phyloP scores from a whole-genome alignment of 495 filamentous ascomycete species.

The Trichodelitschia bisporula region DNA sequence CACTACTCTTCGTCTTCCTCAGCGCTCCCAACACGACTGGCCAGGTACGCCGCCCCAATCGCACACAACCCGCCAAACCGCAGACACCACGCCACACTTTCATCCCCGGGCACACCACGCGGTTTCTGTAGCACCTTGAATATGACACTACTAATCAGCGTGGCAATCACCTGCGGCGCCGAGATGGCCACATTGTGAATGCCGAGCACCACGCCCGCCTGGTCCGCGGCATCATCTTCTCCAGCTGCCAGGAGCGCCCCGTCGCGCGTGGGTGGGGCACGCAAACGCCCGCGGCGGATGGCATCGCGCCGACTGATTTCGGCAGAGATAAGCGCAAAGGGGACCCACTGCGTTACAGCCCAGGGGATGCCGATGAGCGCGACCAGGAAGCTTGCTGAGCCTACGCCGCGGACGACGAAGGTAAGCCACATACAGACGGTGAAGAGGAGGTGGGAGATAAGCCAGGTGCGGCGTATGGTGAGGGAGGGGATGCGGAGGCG shows the following conservation, averaged over 20 bases:
- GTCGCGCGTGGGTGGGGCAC: conserved; percentile 11
- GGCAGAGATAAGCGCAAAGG: conserved; percentile 73
- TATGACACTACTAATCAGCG: conserved; percentile 52
- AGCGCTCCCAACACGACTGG: conserved; percentile 13
- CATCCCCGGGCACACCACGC: conserved; percentile 54
- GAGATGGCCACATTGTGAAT: conserved; percentile 84
- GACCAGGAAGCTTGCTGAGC: conserved; percentile 45
- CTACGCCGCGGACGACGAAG: conserved; percentile 41
- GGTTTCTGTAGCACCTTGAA: conserved; percentile 67
- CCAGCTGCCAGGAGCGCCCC: conserved; percentile 10
- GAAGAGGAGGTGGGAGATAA: conserved; percentile 59
- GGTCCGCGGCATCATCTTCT: conserved; percentile 31
- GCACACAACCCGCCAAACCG: conserved; percentile 58
- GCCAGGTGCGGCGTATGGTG: conserved; percentile 68
- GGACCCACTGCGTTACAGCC: conserved; percentile 77
- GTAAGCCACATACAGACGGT: conserved; percentile 55
- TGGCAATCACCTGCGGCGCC: conserved; percentile 70
- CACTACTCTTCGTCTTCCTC: conserved; percentile 1
- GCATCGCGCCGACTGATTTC: conserved; percentile 64
- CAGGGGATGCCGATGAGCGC: conserved; percentile 64
- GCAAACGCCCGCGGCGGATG: conserved; percentile 29
- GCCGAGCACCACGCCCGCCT: conserved; percentile 72
- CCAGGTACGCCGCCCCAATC: conserved; percentile 39
- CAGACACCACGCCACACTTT: conserved; percentile 66
- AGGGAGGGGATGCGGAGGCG: conserved; percentile 46